A percentile compares a stretch with the other conserved stretches of the same genome.
These are phyloP conservation scores for Vitellaria paradoxa DNA, from an alignment of 179 eudicot species.

Conservation along the genomic window DNA sequence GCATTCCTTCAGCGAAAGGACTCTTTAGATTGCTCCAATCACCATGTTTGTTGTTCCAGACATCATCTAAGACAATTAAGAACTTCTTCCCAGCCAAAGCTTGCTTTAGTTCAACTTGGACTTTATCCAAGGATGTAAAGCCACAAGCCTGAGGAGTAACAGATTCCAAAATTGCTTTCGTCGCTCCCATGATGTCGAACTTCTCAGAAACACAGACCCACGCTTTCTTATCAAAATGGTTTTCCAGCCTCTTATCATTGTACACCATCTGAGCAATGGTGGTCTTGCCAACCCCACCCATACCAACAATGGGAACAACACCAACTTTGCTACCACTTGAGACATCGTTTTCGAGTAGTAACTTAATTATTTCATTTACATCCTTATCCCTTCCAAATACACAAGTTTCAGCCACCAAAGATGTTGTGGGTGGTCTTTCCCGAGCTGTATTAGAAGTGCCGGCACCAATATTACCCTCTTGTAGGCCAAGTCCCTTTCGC, in stretches of 20 bases:
- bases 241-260: conserved; percentile 9
- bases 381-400: conserved; percentile 19
- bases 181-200: conserved; percentile 13
- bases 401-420: background rate
- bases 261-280: conserved; percentile 19
- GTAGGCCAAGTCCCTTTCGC: conserved; percentile 2
- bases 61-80: conserved; percentile 23
- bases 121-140: background rate
- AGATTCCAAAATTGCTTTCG: conserved; percentile 18
- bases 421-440: conserved; percentile 12
- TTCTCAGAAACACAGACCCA: conserved; percentile 24
- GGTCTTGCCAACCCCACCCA: conserved; percentile 19
- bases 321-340: background rate
- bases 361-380: background rate
- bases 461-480: background rate
- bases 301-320: conserved; percentile 20
- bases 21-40: conserved; percentile 8
- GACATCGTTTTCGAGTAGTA: background rate
- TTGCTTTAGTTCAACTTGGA: conserved; percentile 5
- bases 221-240: conserved; percentile 13
- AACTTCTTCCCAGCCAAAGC: conserved; percentile 6
- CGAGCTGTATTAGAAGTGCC: no score
- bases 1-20: conserved; percentile 4
- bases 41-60: conserved; percentile 12
- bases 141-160: background rate